Base-by-base conservation (phyloP, 2,329 filamentous ascomycete species). In the Pyricularia sp. region DNA sequence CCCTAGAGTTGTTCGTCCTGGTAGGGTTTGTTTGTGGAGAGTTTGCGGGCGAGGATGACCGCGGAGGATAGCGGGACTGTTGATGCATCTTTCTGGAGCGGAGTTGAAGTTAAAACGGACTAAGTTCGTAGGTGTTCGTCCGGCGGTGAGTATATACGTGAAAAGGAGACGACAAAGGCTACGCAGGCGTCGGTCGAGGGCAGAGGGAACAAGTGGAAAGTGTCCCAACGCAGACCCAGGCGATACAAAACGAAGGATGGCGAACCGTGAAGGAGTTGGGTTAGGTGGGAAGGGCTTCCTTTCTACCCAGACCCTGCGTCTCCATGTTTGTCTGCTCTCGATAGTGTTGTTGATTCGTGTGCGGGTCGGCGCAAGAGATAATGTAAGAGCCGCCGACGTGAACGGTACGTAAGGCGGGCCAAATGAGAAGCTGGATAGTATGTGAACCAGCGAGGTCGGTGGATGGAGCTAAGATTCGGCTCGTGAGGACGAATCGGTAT, bases 11-110 rank as follows among this genome's bases (percentile, higher is more conserved):
- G 76, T 91, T 91, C 35, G 85, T 84, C 75, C 90, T 84, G 68
- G 84, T 80, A 70, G 88, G 85, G 71, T 90, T 91, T 66, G 89
- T 87, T 73, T 88, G 84, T 64, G 88, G 84, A 62, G 88, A 88
- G 71, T 84, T 85, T 71, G 88, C 87, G 67, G 91, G 87, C 67
- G 90, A 91, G 67, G 88, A 83, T 72, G 86, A 83, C 75, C 87
- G 83, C 69, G 89, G 88, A 69, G 88, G 84, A 68, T 87, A 84
- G 71, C 93, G 87, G 71, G 90, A 88, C 78, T 93, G 90, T 78
- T 96, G 93, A 84, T 97, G 92, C 93, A 97, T 97, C 71, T 73
- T 55, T 2, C 7, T 59, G 24, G 55, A 28, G 24, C 13, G 53
- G 26, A 59, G 1, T 59, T 4, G 26, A 59, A 59, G 13, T 59